Evolutionary conservation across 768 basidiomycete species (phyloP).

Genomic region (Podaxis sp.): DNA sequence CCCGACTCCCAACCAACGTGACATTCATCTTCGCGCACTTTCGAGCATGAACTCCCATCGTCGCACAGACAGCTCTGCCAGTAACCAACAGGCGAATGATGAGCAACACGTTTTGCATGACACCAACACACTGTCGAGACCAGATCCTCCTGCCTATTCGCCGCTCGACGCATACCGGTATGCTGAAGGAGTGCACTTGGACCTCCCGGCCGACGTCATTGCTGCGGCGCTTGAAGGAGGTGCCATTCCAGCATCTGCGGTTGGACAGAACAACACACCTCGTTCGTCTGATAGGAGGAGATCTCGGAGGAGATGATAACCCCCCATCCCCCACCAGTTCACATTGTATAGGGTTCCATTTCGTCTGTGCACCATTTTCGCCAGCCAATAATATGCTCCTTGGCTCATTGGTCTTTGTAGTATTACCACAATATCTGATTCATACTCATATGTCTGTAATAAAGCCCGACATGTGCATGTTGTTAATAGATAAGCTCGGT

Average conservation of each 20-base stretch:
- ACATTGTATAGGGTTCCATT: constrained; percentile 21
- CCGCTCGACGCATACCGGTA: constrained; percentile 84
- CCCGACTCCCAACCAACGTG: constrained; percentile 79
- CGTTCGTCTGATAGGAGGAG: constrained; percentile 50
- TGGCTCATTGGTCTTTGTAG: constrained; percentile 7
- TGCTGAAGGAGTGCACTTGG: constrained; percentile 86
- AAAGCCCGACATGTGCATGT: constrained; percentile 1
- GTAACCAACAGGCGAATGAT: constrained; percentile 17
- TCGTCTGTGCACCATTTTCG: constrained; percentile 20
- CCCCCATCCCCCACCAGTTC: constrained; percentile 1
- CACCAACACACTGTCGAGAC: constrained; percentile 36
- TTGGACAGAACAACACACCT: constrained; percentile 45
- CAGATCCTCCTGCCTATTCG: constrained; percentile 83
- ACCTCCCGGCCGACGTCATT: constrained; percentile 90
- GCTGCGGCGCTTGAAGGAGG: constrained; percentile 81
- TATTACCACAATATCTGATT: constrained; percentile 9
- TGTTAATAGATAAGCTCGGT: constrained; percentile 3
- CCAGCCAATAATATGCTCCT: not conserved
- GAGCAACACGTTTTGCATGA: constrained; percentile 26
- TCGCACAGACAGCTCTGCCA: constrained; percentile 30
- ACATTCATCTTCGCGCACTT: constrained; percentile 55
- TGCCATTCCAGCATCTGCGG: constrained; percentile 52
- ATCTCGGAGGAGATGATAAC: constrained; percentile 49
- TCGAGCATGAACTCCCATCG: constrained; percentile 51
- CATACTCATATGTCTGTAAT: constrained; percentile 12